Evolutionary conservation across 306 rosid species (phyloP).

Genomic region (Dryas octopetala): DNA sequence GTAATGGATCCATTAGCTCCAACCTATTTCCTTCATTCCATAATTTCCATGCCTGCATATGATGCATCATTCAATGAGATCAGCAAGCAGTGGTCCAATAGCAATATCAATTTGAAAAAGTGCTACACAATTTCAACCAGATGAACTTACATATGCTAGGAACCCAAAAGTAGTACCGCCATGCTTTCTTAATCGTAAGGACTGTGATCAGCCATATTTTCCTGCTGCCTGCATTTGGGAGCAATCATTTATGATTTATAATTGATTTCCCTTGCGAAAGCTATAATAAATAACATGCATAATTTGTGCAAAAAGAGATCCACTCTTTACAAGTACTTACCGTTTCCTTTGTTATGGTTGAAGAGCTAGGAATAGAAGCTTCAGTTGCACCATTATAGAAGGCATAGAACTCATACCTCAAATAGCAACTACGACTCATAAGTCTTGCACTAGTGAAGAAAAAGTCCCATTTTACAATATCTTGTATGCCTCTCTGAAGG

Average conservation of each 20-base stretch:
- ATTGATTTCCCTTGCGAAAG: no score
- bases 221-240: slow-evolving; percentile 32
- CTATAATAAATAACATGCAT: no score
- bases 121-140: no score
- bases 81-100: neutral
- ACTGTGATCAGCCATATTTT: slow-evolving; percentile 34
- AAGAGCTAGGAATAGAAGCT: slow-evolving; percentile 16
- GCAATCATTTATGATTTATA: neutral
- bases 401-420: slow-evolving; percentile 58
- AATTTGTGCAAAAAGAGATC: neutral
- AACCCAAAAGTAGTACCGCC: slow-evolving; percentile 24
- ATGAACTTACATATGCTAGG: slow-evolving; percentile 20
- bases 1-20: slow-evolving; percentile 26
- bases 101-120: neutral
- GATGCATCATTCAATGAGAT: neutral
- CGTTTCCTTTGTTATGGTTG: slow-evolving; percentile 11
- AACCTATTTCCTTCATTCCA: slow-evolving; percentile 39
- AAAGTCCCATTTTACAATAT: slow-evolving; percentile 32
- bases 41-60: slow-evolving; percentile 47
- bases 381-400: slow-evolving; percentile 40
- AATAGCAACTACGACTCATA: slow-evolving; percentile 50
- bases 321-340: slow-evolving; percentile 28
- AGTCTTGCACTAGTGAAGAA: slow-evolving; percentile 59
- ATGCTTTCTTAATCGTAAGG: slow-evolving; percentile 20
- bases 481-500: slow-evolving; percentile 39